Percentiles rank a stretch among this genome's conserved stretches.
phyloP scores from a whole-genome alignment of 129 eudicot genomes.

The Heracleum sosnowskyi region DNA sequence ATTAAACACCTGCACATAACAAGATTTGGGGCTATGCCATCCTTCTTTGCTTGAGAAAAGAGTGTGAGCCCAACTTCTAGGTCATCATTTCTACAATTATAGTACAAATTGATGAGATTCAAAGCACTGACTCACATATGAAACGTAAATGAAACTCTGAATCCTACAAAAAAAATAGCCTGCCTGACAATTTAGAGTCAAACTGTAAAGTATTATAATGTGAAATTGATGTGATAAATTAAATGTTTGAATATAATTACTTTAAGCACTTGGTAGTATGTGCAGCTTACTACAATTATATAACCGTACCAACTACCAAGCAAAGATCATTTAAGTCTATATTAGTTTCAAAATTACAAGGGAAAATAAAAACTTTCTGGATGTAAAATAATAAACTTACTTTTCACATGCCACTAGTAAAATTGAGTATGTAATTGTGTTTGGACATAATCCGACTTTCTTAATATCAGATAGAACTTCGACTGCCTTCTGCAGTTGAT shows the following conservation, averaged over 20 bases:
- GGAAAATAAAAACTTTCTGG: not conserved
- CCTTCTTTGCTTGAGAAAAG: constrained; percentile 70
- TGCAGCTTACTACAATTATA: not conserved
- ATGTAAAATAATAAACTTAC: constrained; percentile 34
- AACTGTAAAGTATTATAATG: not conserved
- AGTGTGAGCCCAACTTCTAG: constrained; percentile 77
- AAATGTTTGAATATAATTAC: not conserved
- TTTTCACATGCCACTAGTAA: constrained; percentile 86
- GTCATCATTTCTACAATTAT: constrained; percentile 63
- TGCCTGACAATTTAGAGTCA: not conserved
- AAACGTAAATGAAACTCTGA: not conserved
- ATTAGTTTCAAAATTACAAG: not conserved
- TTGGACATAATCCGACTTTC: constrained; percentile 58
- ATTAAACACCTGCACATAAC: constrained; percentile 84
- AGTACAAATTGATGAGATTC: constrained; percentile 11
- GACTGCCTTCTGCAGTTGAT: constrained; percentile 68
- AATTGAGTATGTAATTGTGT: constrained; percentile 84
- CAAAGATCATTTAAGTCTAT: not conserved
- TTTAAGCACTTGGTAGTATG: not conserved
- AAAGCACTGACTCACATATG: constrained; percentile 12
- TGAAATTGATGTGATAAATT: not conserved
- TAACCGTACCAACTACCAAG: not conserved
- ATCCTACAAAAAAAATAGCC: not conserved
- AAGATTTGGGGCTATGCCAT: constrained; percentile 71
- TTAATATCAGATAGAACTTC: constrained; percentile 71